phyloP scores from a whole-genome alignment of 257 asterid species.

The Apocynum venetum region DNA sequence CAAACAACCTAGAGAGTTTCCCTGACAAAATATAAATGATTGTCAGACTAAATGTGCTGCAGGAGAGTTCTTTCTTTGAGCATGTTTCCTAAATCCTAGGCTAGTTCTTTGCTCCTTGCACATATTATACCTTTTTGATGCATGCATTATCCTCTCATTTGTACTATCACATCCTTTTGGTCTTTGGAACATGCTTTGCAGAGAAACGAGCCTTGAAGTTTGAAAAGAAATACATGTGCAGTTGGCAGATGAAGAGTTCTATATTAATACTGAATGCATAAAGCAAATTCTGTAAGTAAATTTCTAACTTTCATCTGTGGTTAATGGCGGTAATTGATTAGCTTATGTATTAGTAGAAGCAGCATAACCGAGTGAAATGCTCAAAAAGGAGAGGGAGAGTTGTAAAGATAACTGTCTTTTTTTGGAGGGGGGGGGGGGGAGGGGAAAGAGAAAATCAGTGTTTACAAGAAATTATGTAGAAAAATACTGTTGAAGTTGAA shows the following conservation, averaged over 20 bases:
- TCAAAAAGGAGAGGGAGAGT: too few species aligned
- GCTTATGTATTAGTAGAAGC: neutral
- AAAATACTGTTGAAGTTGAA: conserved; percentile 7
- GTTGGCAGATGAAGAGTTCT: neutral
- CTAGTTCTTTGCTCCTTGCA: neutral
- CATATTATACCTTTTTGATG: too few species aligned
- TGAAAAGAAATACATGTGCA: neutral
- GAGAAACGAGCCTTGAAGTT: neutral
- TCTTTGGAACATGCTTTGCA: neutral
- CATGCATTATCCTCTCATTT: neutral
- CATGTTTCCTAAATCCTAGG: neutral
- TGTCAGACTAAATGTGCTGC: neutral
- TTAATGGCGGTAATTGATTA: neutral
- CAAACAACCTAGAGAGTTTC: too few species aligned
- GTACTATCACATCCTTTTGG: neutral
- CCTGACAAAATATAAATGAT: neutral
- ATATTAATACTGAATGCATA: neutral
- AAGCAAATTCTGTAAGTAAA: neutral
- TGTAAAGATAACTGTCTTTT: too few species aligned
- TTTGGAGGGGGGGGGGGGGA: too few species aligned
- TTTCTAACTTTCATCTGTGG: neutral
- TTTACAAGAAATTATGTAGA: neutral
- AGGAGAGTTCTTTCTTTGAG: neutral
- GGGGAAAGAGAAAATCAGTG: too few species aligned
- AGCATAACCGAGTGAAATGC: neutral